Evolutionary conservation across 1,284 basidiomycete species (phyloP).

Genomic region (Dichomitus squalens): DNA sequence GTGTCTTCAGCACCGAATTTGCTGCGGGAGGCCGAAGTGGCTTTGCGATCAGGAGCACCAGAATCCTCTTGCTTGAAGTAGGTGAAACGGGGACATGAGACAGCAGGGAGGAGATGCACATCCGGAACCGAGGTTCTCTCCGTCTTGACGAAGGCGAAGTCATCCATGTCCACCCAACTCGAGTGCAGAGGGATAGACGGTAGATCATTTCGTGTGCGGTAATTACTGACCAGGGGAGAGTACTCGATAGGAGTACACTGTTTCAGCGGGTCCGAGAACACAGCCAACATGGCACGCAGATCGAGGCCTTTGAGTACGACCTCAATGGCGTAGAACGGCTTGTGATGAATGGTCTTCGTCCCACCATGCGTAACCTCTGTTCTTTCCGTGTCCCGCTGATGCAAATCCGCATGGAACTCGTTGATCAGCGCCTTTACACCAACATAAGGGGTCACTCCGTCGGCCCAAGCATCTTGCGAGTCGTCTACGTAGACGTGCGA

Average conservation of each 20-base stretch:
- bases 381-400: conserved; percentile 88
- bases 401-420: conserved; percentile 87
- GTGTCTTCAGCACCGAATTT: conserved; percentile 91
- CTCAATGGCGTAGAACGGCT: conserved; percentile 93
- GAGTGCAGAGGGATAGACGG: conserved; percentile 44
- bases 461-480: conserved; percentile 72
- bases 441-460: conserved; percentile 79
- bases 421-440: conserved; percentile 86
- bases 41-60: conserved; percentile 36
- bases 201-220: conserved; percentile 47
- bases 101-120: conserved; percentile 73
- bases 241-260: conserved; percentile 50
- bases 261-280: conserved; percentile 76
- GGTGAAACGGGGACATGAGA: conserved; percentile 82
- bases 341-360: conserved; percentile 69
- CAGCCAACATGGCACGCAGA: conserved; percentile 78
- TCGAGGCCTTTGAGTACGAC: conserved; percentile 81
- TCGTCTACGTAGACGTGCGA: conserved; percentile 90
- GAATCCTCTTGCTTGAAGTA: conserved; percentile 68
- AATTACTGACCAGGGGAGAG: conserved; percentile 50
- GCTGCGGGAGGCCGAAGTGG: conserved; percentile 47
- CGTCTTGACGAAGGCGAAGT: conserved; percentile 79
- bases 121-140: conserved; percentile 63
- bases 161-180: conserved; percentile 80
- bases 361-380: conserved; percentile 52